Percentiles rank a stretch among this genome's conserved stretches.
phyloP scores from a whole-genome alignment of 2,329 filamentous ascomycete species.

The Thelonectria rubi region DNA sequence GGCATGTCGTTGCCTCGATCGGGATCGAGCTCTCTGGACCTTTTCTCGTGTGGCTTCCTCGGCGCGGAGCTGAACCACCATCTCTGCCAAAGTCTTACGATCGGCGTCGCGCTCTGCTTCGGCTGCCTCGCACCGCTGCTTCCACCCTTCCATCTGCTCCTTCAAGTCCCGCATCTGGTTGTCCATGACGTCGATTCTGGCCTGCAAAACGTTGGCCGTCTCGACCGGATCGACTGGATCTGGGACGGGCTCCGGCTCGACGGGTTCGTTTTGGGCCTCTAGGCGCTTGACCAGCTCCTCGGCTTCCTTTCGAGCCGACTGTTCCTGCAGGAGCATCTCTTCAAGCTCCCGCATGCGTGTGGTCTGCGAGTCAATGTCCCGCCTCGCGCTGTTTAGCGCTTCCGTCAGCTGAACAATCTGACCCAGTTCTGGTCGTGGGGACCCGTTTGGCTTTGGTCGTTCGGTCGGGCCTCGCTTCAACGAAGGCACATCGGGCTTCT shows the following conservation, averaged over 20 bases:
- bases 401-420: slow-evolving; percentile 88
- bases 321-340: slow-evolving; percentile 75
- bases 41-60: slow-evolving; percentile 62
- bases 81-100: slow-evolving; percentile 81
- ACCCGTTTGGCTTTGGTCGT: slow-evolving; percentile 69
- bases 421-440: slow-evolving; percentile 68
- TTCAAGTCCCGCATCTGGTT: slow-evolving; percentile 83
- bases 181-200: slow-evolving; percentile 78
- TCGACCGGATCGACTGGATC: slow-evolving; percentile 52
- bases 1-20: slow-evolving; percentile 46
- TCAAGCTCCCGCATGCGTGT: slow-evolving; percentile 84
- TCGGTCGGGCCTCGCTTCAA: slow-evolving; percentile 82
- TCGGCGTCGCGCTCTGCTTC: slow-evolving; percentile 79
- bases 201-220: slow-evolving; percentile 57
- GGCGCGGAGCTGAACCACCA: slow-evolving; percentile 84
- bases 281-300: slow-evolving; percentile 82
- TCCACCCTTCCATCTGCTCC: slow-evolving; percentile 80
- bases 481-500: slow-evolving; percentile 85
- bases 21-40: slow-evolving; percentile 52
- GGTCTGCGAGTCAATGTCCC: slow-evolving; percentile 86
- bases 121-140: slow-evolving; percentile 79
- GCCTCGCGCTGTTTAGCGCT: slow-evolving; percentile 82
- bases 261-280: slow-evolving; percentile 53
- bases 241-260: slow-evolving; percentile 41
- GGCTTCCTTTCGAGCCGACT: slow-evolving; percentile 81